Evolutionary conservation across 768 basidiomycete genomes (phyloP).

Genomic region (Cytidiella melzeri): DNA sequence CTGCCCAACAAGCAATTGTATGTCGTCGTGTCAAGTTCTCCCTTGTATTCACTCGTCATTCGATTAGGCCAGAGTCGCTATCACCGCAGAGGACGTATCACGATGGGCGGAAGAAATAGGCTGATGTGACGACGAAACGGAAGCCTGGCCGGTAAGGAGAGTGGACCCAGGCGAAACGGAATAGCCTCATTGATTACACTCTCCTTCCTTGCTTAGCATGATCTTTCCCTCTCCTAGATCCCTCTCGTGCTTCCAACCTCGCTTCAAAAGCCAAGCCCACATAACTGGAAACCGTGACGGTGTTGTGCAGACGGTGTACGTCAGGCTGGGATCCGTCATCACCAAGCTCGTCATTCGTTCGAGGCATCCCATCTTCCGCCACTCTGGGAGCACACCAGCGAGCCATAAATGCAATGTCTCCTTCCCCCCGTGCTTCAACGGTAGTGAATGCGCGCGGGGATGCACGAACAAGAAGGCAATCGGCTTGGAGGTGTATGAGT

Average conservation of each 20-base stretch:
- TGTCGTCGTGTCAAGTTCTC: too few relatives aligned
- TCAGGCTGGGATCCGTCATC: not conserved
- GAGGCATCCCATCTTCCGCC: conserved; percentile 17
- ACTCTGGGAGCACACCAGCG: conserved; percentile 17
- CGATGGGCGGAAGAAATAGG: conserved; percentile 12
- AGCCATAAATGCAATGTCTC: conserved; percentile 20
- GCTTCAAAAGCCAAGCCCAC: conserved; percentile 19
- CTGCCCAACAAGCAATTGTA: too few relatives aligned
- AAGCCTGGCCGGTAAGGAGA: too few relatives aligned
- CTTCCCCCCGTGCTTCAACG: conserved; percentile 11
- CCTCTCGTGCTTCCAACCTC: conserved; percentile 18
- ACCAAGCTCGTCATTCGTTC: conserved; percentile 15
- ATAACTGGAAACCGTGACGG: conserved; percentile 18
- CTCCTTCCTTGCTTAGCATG: conserved; percentile 14
- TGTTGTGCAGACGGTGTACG: conserved; percentile 18
- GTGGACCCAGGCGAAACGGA: too few relatives aligned
- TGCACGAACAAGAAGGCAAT: conserved; percentile 19
- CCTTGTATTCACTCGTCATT: too few relatives aligned
- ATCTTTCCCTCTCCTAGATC: conserved; percentile 17
- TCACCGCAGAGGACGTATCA: conserved; percentile 6
- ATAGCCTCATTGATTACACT: not conserved
- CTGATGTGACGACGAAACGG: too few relatives aligned
- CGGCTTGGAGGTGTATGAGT: not conserved
- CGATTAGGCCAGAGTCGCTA: too few relatives aligned
- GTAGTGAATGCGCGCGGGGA: conserved; percentile 10